A percentile compares a stretch with the other conserved stretches of the same genome.
Conservation (phyloP, 2,329 filamentous ascomycete species). For the Calonectria crousiana region DNA sequence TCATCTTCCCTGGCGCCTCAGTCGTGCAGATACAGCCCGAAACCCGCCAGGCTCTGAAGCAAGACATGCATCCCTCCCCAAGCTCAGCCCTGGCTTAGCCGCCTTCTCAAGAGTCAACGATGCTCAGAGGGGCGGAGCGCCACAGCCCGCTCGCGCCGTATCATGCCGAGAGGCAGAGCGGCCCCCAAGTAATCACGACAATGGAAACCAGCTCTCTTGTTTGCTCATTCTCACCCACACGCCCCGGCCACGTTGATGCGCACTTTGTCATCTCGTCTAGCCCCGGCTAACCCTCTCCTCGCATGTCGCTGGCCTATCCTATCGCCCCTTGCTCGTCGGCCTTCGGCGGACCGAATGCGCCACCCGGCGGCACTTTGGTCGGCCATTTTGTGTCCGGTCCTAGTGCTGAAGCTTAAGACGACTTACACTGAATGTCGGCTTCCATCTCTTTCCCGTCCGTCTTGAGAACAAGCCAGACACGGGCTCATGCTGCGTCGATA, state of each 20-base stretch:
- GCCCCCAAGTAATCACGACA: conserved; percentile 14
- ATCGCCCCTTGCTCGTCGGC: conserved; percentile 10
- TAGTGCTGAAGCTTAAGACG: conserved; percentile 2
- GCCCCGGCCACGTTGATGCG: neutral
- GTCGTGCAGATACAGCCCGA: neutral
- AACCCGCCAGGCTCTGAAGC: neutral
- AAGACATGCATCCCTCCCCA: conserved; percentile 5
- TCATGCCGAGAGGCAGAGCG: neutral
- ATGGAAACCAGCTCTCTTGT: neutral
- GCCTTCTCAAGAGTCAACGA: neutral
- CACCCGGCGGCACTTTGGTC: conserved; percentile 21
- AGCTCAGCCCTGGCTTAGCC: conserved; percentile 23
- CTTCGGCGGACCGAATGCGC: conserved; percentile 30
- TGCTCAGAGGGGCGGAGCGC: neutral
- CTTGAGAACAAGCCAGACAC: neutral
- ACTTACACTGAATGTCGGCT: conserved; percentile 13
- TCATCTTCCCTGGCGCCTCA: neutral
- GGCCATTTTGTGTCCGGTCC: conserved; percentile 18
- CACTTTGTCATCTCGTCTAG: conserved; percentile 21
- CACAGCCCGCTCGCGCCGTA: neutral
- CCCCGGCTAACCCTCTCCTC: neutral
- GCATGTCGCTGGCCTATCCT: conserved; percentile 14
- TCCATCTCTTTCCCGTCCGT: neutral
- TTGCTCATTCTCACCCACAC: neutral
- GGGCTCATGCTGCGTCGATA: neutral